phyloP scores from a whole-genome alignment of 768 basidiomycete genomes.

The Collybia mongolica region DNA sequence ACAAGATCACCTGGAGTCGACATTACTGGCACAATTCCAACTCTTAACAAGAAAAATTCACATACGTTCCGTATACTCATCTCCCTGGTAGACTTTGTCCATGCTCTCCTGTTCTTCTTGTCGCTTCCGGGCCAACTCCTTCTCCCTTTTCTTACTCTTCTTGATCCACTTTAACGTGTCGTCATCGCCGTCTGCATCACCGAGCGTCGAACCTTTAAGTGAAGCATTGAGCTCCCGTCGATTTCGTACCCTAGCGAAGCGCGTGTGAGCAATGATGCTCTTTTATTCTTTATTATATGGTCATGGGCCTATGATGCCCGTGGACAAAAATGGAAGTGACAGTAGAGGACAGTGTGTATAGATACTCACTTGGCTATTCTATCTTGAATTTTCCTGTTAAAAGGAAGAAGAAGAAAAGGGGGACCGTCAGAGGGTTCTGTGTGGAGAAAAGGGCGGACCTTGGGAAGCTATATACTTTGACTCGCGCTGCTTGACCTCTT shows the following conservation, averaged over 20 bases:
- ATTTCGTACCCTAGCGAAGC: conserved; percentile 80
- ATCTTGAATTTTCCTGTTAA: conserved; percentile 64
- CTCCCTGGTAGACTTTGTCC: conserved; percentile 71
- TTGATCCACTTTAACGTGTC: conserved; percentile 91
- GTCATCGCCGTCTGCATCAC: conserved; percentile 80
- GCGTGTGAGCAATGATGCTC: conserved; percentile 41
- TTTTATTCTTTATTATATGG: conserved; percentile 18
- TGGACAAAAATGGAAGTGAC: conserved; percentile 48
- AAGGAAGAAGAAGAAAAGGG: conserved; percentile 19
- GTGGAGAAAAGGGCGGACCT: conserved; percentile 3
- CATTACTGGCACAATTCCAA: background rate
- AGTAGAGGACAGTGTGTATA: conserved; percentile 22
- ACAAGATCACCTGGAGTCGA: conserved; percentile 73
- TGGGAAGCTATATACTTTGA: conserved; percentile 59
- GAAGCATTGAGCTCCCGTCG: conserved; percentile 88
- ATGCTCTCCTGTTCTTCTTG: conserved; percentile 81
- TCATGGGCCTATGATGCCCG: conserved; percentile 37
- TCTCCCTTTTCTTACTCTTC: conserved; percentile 86
- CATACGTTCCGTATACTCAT: conserved; percentile 87
- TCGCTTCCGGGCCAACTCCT: conserved; percentile 81
- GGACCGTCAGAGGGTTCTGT: conserved; percentile 23
- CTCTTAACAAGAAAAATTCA: background rate
- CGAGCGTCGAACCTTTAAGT: conserved; percentile 91
- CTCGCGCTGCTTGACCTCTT: conserved; percentile 68
- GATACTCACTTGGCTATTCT: conserved; percentile 87